Conservation (phyloP, 805 yeast genomes). For the Nakazawaea ambrosiae region DNA sequence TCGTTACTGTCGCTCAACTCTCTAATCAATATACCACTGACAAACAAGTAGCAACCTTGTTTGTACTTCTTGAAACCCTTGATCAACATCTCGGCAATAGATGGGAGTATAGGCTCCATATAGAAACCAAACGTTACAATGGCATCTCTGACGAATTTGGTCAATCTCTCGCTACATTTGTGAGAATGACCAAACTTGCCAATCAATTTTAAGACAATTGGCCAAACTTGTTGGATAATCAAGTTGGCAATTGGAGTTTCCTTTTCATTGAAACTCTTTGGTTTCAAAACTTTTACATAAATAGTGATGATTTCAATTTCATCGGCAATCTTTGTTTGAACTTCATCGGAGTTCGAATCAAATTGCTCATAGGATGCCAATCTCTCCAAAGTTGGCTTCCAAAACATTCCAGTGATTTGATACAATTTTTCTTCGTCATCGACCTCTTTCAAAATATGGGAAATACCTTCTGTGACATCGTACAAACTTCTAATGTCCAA, state of each 20-base stretch:
- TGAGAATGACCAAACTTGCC: slow-evolving; percentile 50
- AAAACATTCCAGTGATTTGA: slow-evolving; percentile 52
- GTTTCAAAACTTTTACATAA: slow-evolving; percentile 50
- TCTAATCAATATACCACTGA: slow-evolving; percentile 72
- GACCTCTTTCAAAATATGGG: slow-evolving; percentile 67
- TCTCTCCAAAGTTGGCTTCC: slow-evolving; percentile 54
- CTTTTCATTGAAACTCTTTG: slow-evolving; percentile 30
- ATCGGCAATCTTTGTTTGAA: slow-evolving; percentile 53
- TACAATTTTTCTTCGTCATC: slow-evolving; percentile 41
- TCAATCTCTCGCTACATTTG: slow-evolving; percentile 65
- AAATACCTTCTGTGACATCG: slow-evolving; percentile 85
- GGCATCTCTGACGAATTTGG: slow-evolving; percentile 60
- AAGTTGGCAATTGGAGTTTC: slow-evolving; percentile 46
- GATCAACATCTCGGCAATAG: slow-evolving; percentile 59
- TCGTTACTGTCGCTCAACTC: slow-evolving; percentile 58
- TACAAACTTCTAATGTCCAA: slow-evolving; percentile 64
- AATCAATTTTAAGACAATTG: slow-evolving; percentile 42
- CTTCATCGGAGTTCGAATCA: slow-evolving; percentile 24
- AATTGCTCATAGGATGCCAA: slow-evolving; percentile 21
- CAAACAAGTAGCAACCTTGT: slow-evolving; percentile 85
- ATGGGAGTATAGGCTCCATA: slow-evolving; percentile 51
- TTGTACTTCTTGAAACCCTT: slow-evolving; percentile 63
- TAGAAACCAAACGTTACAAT: slow-evolving; percentile 56
- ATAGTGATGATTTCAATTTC: slow-evolving; percentile 63
- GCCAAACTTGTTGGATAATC: slow-evolving; percentile 52